Percentiles rank a stretch among this genome's conserved stretches.
Conservation (phyloP, 371 early-diverging fungal species). For the Actinomortierella wolfii region DNA sequence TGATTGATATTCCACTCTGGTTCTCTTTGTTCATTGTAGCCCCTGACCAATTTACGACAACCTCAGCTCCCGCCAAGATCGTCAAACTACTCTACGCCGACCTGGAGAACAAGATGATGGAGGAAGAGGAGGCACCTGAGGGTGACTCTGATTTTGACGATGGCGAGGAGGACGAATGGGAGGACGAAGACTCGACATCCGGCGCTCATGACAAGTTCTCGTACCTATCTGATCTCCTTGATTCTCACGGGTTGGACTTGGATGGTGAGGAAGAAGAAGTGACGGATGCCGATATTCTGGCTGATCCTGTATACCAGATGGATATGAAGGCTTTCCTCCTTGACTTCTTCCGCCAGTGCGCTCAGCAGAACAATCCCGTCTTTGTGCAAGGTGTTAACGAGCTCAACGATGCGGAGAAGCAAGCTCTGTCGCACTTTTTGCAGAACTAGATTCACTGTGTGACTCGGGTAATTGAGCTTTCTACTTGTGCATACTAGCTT, state of each 20-base stretch:
- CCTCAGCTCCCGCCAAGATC: constrained; percentile 83
- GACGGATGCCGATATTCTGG: constrained; percentile 72
- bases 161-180: constrained; percentile 60
- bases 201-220: constrained; percentile 25
- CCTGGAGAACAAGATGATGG: constrained; percentile 59
- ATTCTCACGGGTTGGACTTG: constrained; percentile 47
- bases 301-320: constrained; percentile 76
- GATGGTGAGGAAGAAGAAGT: constrained; percentile 69
- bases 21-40: constrained; percentile 46
- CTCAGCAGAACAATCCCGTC: constrained; percentile 59
- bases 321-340: constrained; percentile 72
- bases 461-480: no score
- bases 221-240: constrained; percentile 33
- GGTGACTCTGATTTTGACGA: constrained; percentile 40
- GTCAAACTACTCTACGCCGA: constrained; percentile 82
- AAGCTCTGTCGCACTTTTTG: constrained; percentile 21
- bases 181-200: constrained; percentile 45
- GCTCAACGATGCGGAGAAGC: constrained; percentile 35
- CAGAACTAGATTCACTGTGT: no score
- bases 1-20: not conserved
- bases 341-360: constrained; percentile 75
- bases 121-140: constrained; percentile 35
- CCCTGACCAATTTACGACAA: constrained; percentile 78
- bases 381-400: constrained; percentile 48
- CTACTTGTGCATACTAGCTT: no score